These are phyloP conservation scores for Paramecium sexaurelia DNA, from an alignment of 73 alveolate genomes.

Conservation along the genomic window DNA sequence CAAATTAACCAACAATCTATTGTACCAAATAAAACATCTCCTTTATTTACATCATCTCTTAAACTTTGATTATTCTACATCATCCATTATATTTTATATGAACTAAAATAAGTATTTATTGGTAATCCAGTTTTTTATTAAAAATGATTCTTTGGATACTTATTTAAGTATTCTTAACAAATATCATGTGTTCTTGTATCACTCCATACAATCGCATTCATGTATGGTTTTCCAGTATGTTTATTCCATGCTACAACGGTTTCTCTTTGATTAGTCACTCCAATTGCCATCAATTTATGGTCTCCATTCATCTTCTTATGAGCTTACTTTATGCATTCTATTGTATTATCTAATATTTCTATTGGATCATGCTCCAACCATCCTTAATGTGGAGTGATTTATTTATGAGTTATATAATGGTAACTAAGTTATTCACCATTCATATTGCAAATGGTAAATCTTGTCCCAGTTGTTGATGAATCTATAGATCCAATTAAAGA, in stretches of 20 bases:
- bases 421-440: background rate
- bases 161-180: constrained; percentile 60
- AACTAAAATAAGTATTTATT: constrained; percentile 83
- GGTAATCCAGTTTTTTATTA: constrained; percentile 83
- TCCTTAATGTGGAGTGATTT: constrained; percentile 81
- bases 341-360: constrained; percentile 71
- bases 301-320: constrained; percentile 52
- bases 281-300: constrained; percentile 64
- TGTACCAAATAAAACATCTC: constrained; percentile 80
- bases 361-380: constrained; percentile 87
- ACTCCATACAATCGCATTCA: constrained; percentile 88
- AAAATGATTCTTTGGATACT: constrained; percentile 69
- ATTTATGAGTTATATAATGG: constrained; percentile 65
- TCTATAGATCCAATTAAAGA: constrained; percentile 7
- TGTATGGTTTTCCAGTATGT: constrained; percentile 75
- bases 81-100: constrained; percentile 83
- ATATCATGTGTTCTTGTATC: constrained; percentile 79
- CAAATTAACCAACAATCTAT: constrained; percentile 84
- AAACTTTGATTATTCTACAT: constrained; percentile 65
- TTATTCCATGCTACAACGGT: constrained; percentile 87
- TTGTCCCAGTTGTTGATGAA: constrained; percentile 19
- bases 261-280: constrained; percentile 87
- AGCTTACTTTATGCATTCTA: constrained; percentile 58
- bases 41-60: constrained; percentile 36
- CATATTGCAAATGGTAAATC: background rate